These are phyloP conservation scores for Ichthyophthirius multifiliis DNA, from an alignment of 169 alveolate species.

Conservation along the genomic window DNA sequence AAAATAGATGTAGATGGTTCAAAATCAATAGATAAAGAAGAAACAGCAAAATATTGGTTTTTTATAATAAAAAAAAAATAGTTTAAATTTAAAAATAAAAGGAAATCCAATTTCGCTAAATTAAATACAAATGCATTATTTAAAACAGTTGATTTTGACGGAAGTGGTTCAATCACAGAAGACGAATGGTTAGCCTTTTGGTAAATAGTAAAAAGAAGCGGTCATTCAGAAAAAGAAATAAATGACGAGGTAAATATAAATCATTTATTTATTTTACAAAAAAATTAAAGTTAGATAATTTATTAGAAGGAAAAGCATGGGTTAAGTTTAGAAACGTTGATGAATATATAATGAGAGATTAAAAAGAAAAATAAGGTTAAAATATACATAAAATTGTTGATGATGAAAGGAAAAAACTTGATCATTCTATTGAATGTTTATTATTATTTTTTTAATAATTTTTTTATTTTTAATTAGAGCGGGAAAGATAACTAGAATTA, in stretches of 20 bases:
- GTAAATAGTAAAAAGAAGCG: conserved; percentile 66
- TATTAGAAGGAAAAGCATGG: conserved; percentile 35
- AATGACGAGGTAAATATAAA: conserved; percentile 35
- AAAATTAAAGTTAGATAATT: conserved; percentile 27
- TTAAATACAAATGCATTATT: conserved; percentile 57
- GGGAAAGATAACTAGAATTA: too few species aligned
- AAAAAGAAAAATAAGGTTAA: conserved; percentile 12
- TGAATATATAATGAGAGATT: conserved; percentile 23
- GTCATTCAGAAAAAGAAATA: conserved; percentile 65
- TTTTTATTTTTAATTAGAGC: too few species aligned
- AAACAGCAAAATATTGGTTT: conserved; percentile 61
- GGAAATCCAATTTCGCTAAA: conserved; percentile 48
- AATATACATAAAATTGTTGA: conserved; percentile 21
- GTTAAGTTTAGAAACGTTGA: conserved; percentile 30
- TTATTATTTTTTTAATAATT: too few species aligned
- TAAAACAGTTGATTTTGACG: conserved; percentile 58
- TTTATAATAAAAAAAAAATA: not conserved
- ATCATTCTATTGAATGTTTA: too few species aligned
- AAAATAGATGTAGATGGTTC: conserved; percentile 58
- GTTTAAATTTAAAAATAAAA: not conserved
- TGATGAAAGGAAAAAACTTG: conserved; percentile 13
- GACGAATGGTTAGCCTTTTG: conserved; percentile 77
- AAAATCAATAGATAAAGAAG: conserved; percentile 62
- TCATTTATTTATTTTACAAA: not conserved
- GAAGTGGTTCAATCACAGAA: conserved; percentile 55